phyloP scores from a whole-genome alignment of 495 filamentous ascomycete species.

The Sordaria brevicollis region DNA sequence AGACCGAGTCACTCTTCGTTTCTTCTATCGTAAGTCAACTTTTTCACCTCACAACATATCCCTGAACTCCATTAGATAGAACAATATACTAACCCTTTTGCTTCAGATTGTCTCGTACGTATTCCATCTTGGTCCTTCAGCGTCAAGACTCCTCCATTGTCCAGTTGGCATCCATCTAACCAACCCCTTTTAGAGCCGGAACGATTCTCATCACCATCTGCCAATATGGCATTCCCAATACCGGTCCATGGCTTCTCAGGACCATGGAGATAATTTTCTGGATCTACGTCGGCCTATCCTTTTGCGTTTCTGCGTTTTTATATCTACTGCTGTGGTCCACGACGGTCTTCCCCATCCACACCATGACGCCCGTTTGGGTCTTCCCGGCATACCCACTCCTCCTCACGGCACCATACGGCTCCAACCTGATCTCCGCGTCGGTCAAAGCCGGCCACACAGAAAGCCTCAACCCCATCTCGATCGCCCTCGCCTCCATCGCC shows the following conservation, averaged over 20 bases:
- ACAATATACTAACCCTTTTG: background rate
- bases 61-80: background rate
- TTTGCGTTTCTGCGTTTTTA: conserved; percentile 54
- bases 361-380: conserved; percentile 89
- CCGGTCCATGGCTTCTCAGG: conserved; percentile 57
- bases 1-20: conserved; percentile 71
- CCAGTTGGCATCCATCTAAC: background rate
- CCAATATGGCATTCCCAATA: conserved; percentile 60
- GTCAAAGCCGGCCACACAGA: conserved; percentile 18
- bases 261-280: conserved; percentile 61
- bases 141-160: background rate
- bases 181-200: conserved; percentile 38
- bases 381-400: conserved; percentile 84
- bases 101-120: conserved; percentile 35
- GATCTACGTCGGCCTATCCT: conserved; percentile 56
- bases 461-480: conserved; percentile 42
- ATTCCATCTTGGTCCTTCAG: background rate
- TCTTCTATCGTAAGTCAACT: conserved; percentile 48
- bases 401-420: conserved; percentile 66
- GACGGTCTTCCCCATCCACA: conserved; percentile 60
- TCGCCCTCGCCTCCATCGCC: conserved; percentile 61
- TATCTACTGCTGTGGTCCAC: conserved; percentile 63
- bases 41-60: background rate
- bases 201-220: conserved; percentile 72
- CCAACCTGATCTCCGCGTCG: conserved; percentile 47